Conservation (phyloP, 805 yeast species). For the Wickerhamomyces queroliae region DNA sequence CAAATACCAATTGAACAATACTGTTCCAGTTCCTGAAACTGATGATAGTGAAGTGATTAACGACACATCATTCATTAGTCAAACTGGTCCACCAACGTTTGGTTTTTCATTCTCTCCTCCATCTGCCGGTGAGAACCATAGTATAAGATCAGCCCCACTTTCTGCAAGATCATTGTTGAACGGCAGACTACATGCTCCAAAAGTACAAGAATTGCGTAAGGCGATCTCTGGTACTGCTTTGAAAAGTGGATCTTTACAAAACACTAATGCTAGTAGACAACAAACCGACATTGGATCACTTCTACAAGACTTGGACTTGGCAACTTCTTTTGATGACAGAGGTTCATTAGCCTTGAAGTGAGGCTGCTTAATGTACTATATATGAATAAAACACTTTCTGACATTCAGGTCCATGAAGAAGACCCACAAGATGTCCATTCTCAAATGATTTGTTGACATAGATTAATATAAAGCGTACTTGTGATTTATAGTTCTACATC, state of each 20-base stretch:
- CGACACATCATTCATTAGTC: slow-evolving; percentile 13
- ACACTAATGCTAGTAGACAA: slow-evolving; percentile 5
- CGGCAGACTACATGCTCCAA: slow-evolving; percentile 19
- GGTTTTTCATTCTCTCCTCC: slow-evolving; percentile 15
- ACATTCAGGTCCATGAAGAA: too few relatives aligned
- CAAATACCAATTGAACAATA: slow-evolving; percentile 8
- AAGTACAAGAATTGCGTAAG: slow-evolving; percentile 20
- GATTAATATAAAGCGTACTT: too few relatives aligned
- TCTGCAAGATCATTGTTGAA: slow-evolving; percentile 21
- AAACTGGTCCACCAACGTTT: slow-evolving; percentile 6
- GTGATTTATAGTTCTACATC: too few relatives aligned
- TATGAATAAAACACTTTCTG: too few relatives aligned
- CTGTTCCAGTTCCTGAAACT: background rate
- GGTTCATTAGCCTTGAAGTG: background rate
- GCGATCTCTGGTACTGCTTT: slow-evolving; percentile 17
- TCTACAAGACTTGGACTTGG: slow-evolving; percentile 15
- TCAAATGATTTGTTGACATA: too few relatives aligned
- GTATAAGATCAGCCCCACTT: slow-evolving; percentile 22
- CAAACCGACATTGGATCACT: slow-evolving; percentile 18
- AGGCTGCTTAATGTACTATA: background rate
- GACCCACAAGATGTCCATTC: too few relatives aligned
- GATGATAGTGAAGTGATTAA: slow-evolving; percentile 3
- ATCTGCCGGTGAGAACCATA: slow-evolving; percentile 12
- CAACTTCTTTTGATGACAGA: slow-evolving; percentile 1
- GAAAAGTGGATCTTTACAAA: slow-evolving; percentile 1